Base-by-base conservation (phyloP, 2,329 filamentous ascomycete species). In the Aspergillus fumigatiaffinis region DNA sequence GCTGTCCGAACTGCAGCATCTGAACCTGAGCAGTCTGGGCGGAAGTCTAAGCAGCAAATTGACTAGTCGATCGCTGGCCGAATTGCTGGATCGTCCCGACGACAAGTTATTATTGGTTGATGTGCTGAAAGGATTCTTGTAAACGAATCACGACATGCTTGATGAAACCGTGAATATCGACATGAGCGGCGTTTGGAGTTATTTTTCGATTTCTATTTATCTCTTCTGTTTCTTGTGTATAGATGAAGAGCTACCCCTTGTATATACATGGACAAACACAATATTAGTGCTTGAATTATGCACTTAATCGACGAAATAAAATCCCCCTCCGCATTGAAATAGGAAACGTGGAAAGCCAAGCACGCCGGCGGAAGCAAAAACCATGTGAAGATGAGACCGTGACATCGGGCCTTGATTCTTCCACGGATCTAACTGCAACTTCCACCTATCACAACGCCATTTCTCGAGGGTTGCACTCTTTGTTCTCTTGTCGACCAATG, bases 1-100 rank as follows among this genome's bases (percentile, higher is more conserved):
- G 46, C 46, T 46, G 46, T 55, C 25, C 4, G 29, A 26, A 48
- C 26, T 9, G 53, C 51, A 48, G 5, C 52, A 56, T 12, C 44
- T 66, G 48, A 66, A 64, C 52, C 51, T 32, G n/a, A 64, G 60
- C 42, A 26, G 44, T 26, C 21, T 26, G 20, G 21, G 12, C 8
- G 44, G 44, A 14, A 23, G 10, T 3, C n/a, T 47, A 6, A 25
- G 44, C 21, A 25, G 20, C 26, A 47, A 47, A 47, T 47, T 47
- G 21, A 23, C 20, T 3, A 21, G 44, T 47, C 44, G 21, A 6
- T 47, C 44, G 23, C 8, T 23, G 23, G 21, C 44, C 5, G 4
- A 47, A 4, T 46, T 46, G 7, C 42, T 46, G 20, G 42, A 46
- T 9, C 42, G 21, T 10, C 42, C 42, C 4, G 42, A 46, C 8